Evolutionary conservation across 2,329 filamentous ascomycete species (phyloP), one percentile per base, ranked within the genome.

Genomic region (Microdochium trichocladiopsis): DNA sequence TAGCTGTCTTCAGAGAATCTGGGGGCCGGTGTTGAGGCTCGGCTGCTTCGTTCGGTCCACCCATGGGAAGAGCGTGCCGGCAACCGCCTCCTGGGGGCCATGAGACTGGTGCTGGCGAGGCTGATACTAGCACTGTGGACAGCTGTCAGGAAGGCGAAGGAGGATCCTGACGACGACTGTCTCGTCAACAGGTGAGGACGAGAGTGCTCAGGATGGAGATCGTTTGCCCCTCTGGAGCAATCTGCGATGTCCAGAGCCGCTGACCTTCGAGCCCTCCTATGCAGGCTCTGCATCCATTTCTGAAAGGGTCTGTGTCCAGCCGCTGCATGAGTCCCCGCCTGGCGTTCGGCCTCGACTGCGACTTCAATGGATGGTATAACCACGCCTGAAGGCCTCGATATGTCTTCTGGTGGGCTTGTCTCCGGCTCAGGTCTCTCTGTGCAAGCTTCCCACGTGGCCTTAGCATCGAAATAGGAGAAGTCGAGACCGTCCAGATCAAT

Each of bases 41-140:
- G 79, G 63, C 82, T 82, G 63, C 83, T 83, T 56, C 79, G 78
- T 52, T 86, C 82, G 47, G 83, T 80, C 56, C 77, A 77, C 45
- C 84, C 80, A 51, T 77, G 75, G 43, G 73, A 68, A 58, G 73
- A 69, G 41, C 84, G 21, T 22, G 41, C 41, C 41, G 22, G 6
- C 21, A 16, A 18, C 10, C 41, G 41, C 6, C 18, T 16, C 21
- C 18, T 21, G 5, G 41, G 41, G 21, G 41, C 41, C 41, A 45
- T 45, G 11, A 45, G 75, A 67, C 88, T 95, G 58, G 82, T 77
- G 60, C 86, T 90, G 48, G 84, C 80, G 54, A 92, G 73, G 54
- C 90, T 95, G 55, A 90, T 77, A 54, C 87, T 92, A 50, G 88
- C 87, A 56, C 90, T 94, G 65, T 87, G 90, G 59, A 95, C 79